These are phyloP conservation scores for Pyronema domesticum DNA, from an alignment of 495 filamentous ascomycete genomes.

Conservation along the genomic window DNA sequence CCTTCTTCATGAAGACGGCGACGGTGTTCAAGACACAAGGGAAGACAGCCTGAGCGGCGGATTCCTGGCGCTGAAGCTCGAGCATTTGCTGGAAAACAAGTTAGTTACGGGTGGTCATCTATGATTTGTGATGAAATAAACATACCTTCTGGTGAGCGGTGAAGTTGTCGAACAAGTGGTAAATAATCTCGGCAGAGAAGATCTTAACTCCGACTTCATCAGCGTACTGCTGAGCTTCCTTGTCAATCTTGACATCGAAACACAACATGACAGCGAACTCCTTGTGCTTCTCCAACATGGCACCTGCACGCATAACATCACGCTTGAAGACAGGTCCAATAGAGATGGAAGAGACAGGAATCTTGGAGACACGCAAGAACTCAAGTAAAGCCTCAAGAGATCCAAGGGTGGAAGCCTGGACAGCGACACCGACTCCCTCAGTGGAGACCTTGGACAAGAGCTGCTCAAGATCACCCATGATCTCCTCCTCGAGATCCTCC, in stretches of 20 bases:
- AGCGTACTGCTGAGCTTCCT: conserved; percentile 80
- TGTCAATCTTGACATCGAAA: conserved; percentile 98
- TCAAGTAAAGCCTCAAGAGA: conserved; percentile 93
- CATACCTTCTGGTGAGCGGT: conserved; percentile 68
- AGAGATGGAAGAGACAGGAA: conserved; percentile 90
- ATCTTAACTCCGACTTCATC: conserved; percentile 94
- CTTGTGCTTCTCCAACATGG: conserved; percentile 90
- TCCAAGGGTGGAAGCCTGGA: conserved; percentile 93
- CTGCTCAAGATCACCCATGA: conserved; percentile 86
- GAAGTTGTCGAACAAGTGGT: conserved; percentile 94
- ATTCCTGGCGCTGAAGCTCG: conserved; percentile 88
- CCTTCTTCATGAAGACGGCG: conserved; percentile 95
- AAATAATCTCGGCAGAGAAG: conserved; percentile 97
- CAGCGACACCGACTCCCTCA: conserved; percentile 80
- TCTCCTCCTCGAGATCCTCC: conserved; percentile 88
- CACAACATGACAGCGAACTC: conserved; percentile 98
- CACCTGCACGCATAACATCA: conserved; percentile 89
- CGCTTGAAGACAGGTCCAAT: conserved; percentile 98
- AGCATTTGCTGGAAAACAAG: conserved; percentile 33
- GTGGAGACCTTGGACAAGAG: conserved; percentile 78
- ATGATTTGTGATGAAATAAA: not conserved
- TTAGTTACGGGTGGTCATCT: not conserved
- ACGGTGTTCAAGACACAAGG: conserved; percentile 79
- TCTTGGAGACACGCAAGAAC: conserved; percentile 85
- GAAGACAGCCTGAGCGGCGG: conserved; percentile 88